Percentiles rank a stretch among this genome's conserved stretches.
These are phyloP conservation scores for Emmonsia crescens DNA, from an alignment of 2,329 filamentous ascomycete genomes.

Conservation along the genomic window DNA sequence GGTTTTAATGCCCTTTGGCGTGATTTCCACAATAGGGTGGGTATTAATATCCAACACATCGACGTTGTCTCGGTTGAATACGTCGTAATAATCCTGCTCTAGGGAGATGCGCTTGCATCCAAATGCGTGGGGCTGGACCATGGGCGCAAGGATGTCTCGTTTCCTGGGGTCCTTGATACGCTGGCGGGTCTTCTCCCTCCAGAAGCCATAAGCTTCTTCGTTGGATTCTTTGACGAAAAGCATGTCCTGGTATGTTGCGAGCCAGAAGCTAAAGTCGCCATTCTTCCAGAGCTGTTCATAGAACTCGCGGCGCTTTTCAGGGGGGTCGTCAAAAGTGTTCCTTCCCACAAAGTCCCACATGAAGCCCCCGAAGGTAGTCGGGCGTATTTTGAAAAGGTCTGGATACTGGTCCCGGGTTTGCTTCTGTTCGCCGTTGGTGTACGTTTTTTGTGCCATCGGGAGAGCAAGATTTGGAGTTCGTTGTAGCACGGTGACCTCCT, in stretches of 20 bases:
- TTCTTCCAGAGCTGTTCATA: constrained; percentile 41
- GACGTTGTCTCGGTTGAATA: constrained; percentile 38
- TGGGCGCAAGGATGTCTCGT: constrained; percentile 44
- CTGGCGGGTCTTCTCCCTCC: constrained; percentile 41
- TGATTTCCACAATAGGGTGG: constrained; percentile 32
- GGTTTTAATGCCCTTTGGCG: constrained; percentile 30
- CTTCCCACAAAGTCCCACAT: constrained; percentile 43
- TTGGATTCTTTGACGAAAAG: constrained; percentile 40
- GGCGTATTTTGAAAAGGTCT: constrained; percentile 41
- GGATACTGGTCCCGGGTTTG: constrained; percentile 24
- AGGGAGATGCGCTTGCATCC: constrained; percentile 43
- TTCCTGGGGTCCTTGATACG: constrained; percentile 42
- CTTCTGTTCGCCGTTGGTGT: constrained; percentile 21
- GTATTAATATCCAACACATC: constrained; percentile 37
- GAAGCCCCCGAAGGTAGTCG: constrained; percentile 47
- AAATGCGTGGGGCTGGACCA: constrained; percentile 44
- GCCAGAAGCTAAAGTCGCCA: constrained; percentile 46
- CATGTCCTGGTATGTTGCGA: constrained; percentile 42
- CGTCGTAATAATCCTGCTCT: constrained; percentile 43
- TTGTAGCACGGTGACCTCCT: constrained; percentile 17
- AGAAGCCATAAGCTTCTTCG: constrained; percentile 44
- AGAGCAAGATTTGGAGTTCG: constrained; percentile 16
- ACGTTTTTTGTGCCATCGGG: constrained; percentile 29
- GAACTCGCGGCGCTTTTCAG: constrained; percentile 39
- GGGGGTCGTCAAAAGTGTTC: constrained; percentile 43